Base-by-base conservation (phyloP, 345 rosid species). In the Anacardium occidentale region DNA sequence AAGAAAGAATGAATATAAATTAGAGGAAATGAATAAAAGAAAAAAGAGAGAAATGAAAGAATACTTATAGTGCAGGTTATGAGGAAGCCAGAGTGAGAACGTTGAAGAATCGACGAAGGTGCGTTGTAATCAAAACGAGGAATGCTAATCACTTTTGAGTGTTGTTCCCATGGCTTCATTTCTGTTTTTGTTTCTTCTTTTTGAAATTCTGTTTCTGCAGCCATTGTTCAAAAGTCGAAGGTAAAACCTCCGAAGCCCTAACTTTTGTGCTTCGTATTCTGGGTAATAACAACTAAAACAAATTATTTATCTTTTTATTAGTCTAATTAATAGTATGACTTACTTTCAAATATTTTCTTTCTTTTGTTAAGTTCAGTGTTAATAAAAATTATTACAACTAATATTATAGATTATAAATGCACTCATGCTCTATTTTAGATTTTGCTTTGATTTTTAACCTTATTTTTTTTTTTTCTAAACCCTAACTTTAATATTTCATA, bases 61-160 rank as follows among this genome's bases (percentile, higher is more conserved):
- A 44, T 54, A 94, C 98, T 92, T 74, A 92, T 88, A 34, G 87
- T 77, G 83, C 93, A 94, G 63, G 97, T 94, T 74, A 92, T 71
- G 82, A 94, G 93, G 79, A 94, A 94, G 40, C 89, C 97, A 10
- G 93, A 83, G 77, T 89, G 93, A 61, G 97, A 92, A 73, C 75
- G 89, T 54, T 80, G 86, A 74, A 88, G 89, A 63, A 92, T 83
- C 44, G 92, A 84, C 58, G 94, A 83, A 1, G 98, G 94, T 47
- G 97, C 97, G 68, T 79, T 88, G 90, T 94, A 94, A 75, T 94
- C 93, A 81, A 87, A 94, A 7, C 98, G 92, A 82, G 96, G 97
- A 10, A 94, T 83, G 89, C 84, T 89, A 79, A 94, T 94, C 51
- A 88, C 84, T 32, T 78, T 79, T 1, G 88, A 84, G 77, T 90